phyloP scores from a whole-genome alignment of 108 stramenopile genomes.

The Pseudonitzschia delicatissima region DNA sequence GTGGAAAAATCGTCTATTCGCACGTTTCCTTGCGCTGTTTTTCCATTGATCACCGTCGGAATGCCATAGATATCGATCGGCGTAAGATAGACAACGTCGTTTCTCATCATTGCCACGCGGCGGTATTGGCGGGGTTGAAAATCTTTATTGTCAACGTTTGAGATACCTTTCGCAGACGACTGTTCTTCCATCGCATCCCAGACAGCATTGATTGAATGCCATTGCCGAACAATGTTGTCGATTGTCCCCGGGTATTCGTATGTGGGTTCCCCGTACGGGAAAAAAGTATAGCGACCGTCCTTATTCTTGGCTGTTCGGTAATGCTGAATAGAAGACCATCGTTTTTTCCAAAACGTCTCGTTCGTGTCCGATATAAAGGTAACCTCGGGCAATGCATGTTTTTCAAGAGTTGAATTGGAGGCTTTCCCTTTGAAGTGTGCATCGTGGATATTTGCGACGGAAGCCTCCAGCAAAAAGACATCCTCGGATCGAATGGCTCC shows the following conservation, averaged over 20 bases:
- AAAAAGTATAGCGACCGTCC: slow-evolving; percentile 27
- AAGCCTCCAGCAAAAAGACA: neutral
- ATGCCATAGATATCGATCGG: slow-evolving; percentile 28
- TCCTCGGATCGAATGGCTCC: neutral
- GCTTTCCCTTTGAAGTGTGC: no score
- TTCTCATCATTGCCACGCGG: slow-evolving; percentile 38
- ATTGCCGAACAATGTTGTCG: slow-evolving; percentile 27
- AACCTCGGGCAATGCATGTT: no score
- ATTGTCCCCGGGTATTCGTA: slow-evolving; percentile 14
- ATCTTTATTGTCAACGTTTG: no score
- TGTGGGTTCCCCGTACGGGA: slow-evolving; percentile 21
- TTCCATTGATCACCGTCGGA: neutral
- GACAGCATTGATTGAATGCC: slow-evolving; percentile 23
- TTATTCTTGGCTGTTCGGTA: no score
- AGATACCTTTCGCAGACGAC: no score
- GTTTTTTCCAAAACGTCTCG: no score
- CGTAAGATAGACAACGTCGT: slow-evolving; percentile 37
- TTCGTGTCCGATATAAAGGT: no score
- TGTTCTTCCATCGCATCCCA: slow-evolving; percentile 36
- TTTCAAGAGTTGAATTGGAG: no score
- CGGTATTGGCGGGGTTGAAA: slow-evolving; percentile 7
- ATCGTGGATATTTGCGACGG: no score
- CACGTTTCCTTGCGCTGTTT: slow-evolving; percentile 6
- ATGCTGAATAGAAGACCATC: no score
- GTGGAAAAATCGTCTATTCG: neutral